These are phyloP conservation scores for Pisolithus sp. DNA, from an alignment of 768 basidiomycete genomes.

Conservation along the genomic window DNA sequence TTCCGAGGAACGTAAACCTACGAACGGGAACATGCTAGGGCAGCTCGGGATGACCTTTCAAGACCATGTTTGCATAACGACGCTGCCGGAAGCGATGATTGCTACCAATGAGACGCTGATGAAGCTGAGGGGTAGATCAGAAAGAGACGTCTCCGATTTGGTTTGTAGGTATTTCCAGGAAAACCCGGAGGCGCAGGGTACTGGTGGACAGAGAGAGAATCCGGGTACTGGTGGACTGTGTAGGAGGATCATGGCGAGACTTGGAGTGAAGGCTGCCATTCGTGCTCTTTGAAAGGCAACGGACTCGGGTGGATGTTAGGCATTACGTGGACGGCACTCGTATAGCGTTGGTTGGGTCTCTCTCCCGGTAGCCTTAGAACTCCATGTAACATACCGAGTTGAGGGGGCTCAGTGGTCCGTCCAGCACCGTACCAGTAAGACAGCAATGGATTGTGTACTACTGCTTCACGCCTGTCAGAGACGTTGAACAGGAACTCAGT, in stretches of 20 bases:
- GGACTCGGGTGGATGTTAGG: not conserved
- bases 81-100: conserved; percentile 13
- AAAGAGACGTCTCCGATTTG: conserved; percentile 8
- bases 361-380: too few species aligned
- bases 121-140: conserved; percentile 14
- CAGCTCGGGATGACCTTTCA: conserved; percentile 22
- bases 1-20: not conserved
- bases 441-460: too few species aligned
- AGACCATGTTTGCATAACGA: conserved; percentile 36
- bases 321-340: too few species aligned
- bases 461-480: too few species aligned
- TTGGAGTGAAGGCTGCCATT: not conserved
- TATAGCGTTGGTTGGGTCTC: too few species aligned
- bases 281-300: not conserved
- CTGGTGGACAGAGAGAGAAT: too few species aligned
- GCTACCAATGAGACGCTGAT: conserved; percentile 10
- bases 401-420: too few species aligned
- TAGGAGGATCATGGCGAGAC: not conserved
- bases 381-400: too few species aligned
- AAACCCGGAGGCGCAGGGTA: not conserved
- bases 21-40: conserved; percentile 26
- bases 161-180: conserved; percentile 11
- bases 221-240: not conserved
- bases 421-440: not conserved
- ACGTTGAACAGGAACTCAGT: too few species aligned